A percentile compares a stretch with the other conserved stretches of the same genome.
Evolutionary conservation across 768 basidiomycete genomes (phyloP).

Genomic region (Tylopilus felleus): DNA sequence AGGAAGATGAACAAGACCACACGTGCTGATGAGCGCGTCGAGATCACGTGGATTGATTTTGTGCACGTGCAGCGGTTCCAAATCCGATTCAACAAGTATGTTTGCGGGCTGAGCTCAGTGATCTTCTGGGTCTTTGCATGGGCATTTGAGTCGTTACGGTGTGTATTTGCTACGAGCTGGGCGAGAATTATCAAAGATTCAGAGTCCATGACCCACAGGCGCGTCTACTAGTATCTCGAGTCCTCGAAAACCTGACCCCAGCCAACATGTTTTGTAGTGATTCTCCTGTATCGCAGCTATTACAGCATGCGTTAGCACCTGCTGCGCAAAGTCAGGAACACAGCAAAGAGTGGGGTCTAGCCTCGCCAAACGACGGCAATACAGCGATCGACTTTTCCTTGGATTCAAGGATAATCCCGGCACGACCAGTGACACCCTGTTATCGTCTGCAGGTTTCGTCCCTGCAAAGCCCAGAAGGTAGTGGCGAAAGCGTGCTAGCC

Average conservation of each 20-base stretch:
- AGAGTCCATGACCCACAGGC: slow-evolving; percentile 41
- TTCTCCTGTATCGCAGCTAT: slow-evolving; percentile 47
- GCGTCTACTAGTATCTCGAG: slow-evolving; percentile 21
- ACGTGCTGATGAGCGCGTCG: slow-evolving; percentile 25
- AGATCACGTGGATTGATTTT: slow-evolving; percentile 32
- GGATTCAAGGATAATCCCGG: slow-evolving; percentile 40
- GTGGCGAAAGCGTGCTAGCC: slow-evolving; percentile 25
- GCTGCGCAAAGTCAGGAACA: slow-evolving; percentile 17
- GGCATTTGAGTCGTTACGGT: slow-evolving; percentile 1
- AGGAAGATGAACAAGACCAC: slow-evolving; percentile 13
- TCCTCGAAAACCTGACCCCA: slow-evolving; percentile 10
- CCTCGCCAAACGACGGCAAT: slow-evolving; percentile 18
- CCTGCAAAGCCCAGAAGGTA: slow-evolving; percentile 3
- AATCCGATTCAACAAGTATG: neutral
- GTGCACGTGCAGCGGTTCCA: slow-evolving; percentile 5
- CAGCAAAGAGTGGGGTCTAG: slow-evolving; percentile 4
- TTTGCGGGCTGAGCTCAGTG: too few species aligned
- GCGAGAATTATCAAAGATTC: neutral
- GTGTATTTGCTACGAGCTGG: neutral
- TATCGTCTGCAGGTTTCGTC: slow-evolving; percentile 43
- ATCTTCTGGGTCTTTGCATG: slow-evolving; percentile 5
- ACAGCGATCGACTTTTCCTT: slow-evolving; percentile 37
- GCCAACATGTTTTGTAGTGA: slow-evolving; percentile 34
- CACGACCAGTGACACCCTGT: slow-evolving; percentile 36
- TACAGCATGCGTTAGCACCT: slow-evolving; percentile 43